Base-by-base conservation (phyloP, 257 asterid genomes). In the Solanum peruvianum region DNA sequence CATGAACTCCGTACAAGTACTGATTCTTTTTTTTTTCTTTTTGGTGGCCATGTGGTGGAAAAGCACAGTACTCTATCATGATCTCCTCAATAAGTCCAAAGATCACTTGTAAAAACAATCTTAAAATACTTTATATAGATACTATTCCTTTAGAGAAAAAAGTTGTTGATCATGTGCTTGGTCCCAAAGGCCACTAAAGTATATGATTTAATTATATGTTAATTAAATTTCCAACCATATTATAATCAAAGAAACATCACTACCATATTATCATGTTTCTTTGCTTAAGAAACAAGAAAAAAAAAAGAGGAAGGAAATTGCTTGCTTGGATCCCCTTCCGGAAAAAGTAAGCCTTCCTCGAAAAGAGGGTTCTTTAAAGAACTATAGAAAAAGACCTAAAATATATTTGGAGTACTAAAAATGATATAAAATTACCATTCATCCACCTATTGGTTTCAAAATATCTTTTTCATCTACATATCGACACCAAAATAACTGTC, bases 241-340 rank as follows among this genome's bases (percentile, higher is more conserved):
- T 87, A 60, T 88, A 86, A 39, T 70, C 45, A 92, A 90, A 91
- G 89, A 87, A 87, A 89, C 90, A 90, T 88, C 89, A 83, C 87
- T 80, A 88, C 86, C 39, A 33, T 85, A 33, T 47, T 33, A 56
- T 56, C 75, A 66, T 88, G 87, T 44, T 87, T 88, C 91, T 88
- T 89, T 91, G 87, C 52, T 82, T 35, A 85, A 45, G 29, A 83
- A 66, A 6, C 69, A 58, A 76, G 76, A 58, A 67, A 84, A 58
- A 66, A 84, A 37, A 39, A 56, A 39, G 0, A 1, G 62, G 44
- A 18, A 18, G 31, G 45, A 18, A 67, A 41, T 67, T 67, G 81
- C 90, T 69, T 73, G 89, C 90, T 64, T 75, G 89, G 89, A 90
- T 87, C 84, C 64, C 91, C 87, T 90, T 88, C 92, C 41, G 84